Evolutionary conservation across 2,329 filamentous ascomycete species (phyloP).

Genomic region (Aspergillus udagawae): DNA sequence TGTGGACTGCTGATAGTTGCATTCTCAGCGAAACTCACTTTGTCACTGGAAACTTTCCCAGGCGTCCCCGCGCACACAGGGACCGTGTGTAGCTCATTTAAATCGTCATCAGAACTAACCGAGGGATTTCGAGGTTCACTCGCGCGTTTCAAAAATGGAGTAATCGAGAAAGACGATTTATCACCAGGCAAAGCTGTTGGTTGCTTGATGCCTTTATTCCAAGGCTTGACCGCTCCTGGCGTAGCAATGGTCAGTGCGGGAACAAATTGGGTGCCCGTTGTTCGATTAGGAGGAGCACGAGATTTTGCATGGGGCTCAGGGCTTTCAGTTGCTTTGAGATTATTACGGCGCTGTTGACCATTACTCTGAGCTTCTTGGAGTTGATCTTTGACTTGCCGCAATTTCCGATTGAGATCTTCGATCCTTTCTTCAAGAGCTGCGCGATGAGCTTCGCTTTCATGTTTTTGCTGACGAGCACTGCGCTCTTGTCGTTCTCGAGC

Average conservation of each 20-base stretch:
- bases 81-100: slow-evolving; percentile 18
- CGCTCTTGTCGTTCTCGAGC: slow-evolving; percentile 47
- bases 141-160: slow-evolving; percentile 81
- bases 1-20: background rate
- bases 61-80: slow-evolving; percentile 4
- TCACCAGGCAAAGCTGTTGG: slow-evolving; percentile 66
- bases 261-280: slow-evolving; percentile 31
- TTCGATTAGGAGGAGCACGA: slow-evolving; percentile 37
- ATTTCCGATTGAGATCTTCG: slow-evolving; percentile 64
- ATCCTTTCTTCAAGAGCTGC: slow-evolving; percentile 67
- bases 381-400: slow-evolving; percentile 66
- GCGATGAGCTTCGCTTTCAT: slow-evolving; percentile 60
- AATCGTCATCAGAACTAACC: slow-evolving; percentile 24
- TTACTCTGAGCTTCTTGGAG: slow-evolving; percentile 62
- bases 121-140: slow-evolving; percentile 49
- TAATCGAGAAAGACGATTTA: slow-evolving; percentile 91
- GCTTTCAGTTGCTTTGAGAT: slow-evolving; percentile 25
- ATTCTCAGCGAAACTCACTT: background rate
- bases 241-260: slow-evolving; percentile 48
- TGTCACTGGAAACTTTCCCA: background rate
- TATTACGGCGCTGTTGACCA: slow-evolving; percentile 41
- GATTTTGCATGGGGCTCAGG: slow-evolving; percentile 33
- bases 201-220: slow-evolving; percentile 55
- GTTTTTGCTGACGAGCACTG: slow-evolving; percentile 52
- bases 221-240: slow-evolving; percentile 43